Base-by-base conservation (phyloP, 2,329 filamentous ascomycete species). In the Fusarium ambrosium region DNA sequence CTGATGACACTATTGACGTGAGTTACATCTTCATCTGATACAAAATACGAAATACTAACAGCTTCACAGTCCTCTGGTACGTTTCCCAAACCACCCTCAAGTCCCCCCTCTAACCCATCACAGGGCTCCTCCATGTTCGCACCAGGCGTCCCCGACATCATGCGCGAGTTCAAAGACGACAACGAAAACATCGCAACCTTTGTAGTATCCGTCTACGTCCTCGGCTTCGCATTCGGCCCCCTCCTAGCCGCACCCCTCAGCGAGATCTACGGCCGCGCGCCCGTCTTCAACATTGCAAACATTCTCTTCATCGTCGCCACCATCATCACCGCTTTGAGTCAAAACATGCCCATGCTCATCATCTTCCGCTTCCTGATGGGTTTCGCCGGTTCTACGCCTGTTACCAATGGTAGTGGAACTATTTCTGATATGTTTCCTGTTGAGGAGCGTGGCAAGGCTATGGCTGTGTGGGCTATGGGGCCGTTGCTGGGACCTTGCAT, bases 361-460 rank as follows among this genome's bases (percentile, higher is more conserved):
- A 82, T 91, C 11, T 90, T 89, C 3, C 86, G 91, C 9, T 92
- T 93, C 80, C 88, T 92, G 62, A 85, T 87, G 27, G 91, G 89
- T 0, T 85, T 91, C 59, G 90, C 90, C 66, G 90, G 89, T 4
- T 88, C 87, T 0, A 90, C 91, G 0, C 90, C 91, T 2, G 85
- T 94, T 5, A 93, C 91, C 2, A 92, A 91, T 77, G 92, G 90
- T 0, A 91, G 90, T 16, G 92, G 92, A 6, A 91, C 92, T 0
- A 81, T 94, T 13, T 89, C 88, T 18, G 92, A 94, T 81, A 87
- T 93, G 48, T 93, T 88, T 82, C 83, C 86, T 0, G 84, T 91
- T 0, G 86, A 89, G 43, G 81, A 91, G 71, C 86, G 92, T 60
- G 92, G 91, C 4, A 88, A 88, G 9, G 92, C 91, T 2, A 90